phyloP scores from a whole-genome alignment of 805 yeast genomes.

The Saturnispora serradocipensis region DNA sequence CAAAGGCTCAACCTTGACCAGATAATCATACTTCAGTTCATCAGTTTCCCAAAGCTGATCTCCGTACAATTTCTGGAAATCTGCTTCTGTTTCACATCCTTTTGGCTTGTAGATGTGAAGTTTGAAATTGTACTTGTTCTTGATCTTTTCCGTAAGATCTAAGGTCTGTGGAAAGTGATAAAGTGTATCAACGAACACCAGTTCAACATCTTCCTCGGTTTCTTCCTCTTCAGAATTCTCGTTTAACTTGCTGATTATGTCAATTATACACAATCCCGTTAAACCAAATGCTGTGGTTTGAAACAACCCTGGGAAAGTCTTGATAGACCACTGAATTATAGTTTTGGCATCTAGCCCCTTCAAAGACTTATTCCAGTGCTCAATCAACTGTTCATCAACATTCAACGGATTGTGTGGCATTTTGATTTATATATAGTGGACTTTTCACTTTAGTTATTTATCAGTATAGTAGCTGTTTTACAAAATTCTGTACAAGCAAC shows the following conservation, averaged over 20 bases:
- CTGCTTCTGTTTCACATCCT: conserved; percentile 45
- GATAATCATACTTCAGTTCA: conserved; percentile 71
- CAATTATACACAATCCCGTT: conserved; percentile 82
- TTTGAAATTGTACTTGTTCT: conserved; percentile 41
- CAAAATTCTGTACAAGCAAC: neutral
- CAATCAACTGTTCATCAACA: conserved; percentile 36
- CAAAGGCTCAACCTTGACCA: conserved; percentile 89
- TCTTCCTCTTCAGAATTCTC: neutral
- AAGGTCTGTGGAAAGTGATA: conserved; percentile 94
- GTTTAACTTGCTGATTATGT: conserved; percentile 56
- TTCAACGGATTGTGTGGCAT: conserved; percentile 7
- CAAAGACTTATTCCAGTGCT: conserved; percentile 56
- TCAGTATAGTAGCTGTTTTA: neutral
- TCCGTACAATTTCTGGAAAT: conserved; percentile 63
- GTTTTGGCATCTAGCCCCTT: conserved; percentile 55
- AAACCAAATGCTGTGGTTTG: conserved; percentile 96
- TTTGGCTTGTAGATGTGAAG: conserved; percentile 60
- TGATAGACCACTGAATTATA: conserved; percentile 70
- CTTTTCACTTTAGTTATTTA: neutral
- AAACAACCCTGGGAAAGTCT: conserved; percentile 72
- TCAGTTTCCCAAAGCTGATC: conserved; percentile 75
- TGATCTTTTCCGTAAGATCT: conserved; percentile 55
- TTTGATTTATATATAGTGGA: neutral
- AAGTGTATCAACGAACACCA: conserved; percentile 82
- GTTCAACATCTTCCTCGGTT: conserved; percentile 34